A percentile compares a stretch with the other conserved stretches of the same genome.
These are phyloP conservation scores for Nicotiana tabacum DNA, from an alignment of 257 asterid species.

Conservation along the genomic window DNA sequence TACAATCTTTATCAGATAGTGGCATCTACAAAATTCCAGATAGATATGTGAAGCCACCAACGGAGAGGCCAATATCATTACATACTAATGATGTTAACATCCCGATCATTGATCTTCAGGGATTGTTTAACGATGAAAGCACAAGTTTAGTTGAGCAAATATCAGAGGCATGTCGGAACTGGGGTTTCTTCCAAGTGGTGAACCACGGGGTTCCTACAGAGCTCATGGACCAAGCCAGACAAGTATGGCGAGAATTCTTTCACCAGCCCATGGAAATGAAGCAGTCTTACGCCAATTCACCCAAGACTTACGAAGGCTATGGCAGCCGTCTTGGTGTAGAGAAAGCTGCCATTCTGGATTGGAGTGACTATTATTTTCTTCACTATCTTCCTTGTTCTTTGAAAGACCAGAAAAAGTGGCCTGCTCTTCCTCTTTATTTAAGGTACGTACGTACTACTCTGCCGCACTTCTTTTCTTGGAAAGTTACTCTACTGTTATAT, in stretches of 20 bases:
- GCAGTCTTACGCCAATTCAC: constrained; percentile 58
- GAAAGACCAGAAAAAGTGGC: constrained; percentile 75
- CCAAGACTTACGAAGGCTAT: constrained; percentile 75
- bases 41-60: constrained; percentile 46
- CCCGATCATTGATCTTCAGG: constrained; percentile 51
- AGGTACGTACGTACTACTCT: constrained; percentile 41
- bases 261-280: constrained; percentile 61
- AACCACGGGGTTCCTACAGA: constrained; percentile 67
- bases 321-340: constrained; percentile 79
- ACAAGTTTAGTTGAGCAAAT: constrained; percentile 13
- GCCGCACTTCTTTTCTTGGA: neutral
- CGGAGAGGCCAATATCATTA: constrained; percentile 26
- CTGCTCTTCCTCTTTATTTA: constrained; percentile 47
- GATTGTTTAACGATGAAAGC: neutral
- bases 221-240: constrained; percentile 52
- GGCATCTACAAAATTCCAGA: constrained; percentile 39
- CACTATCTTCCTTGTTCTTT: constrained; percentile 58
- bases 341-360: constrained; percentile 78
- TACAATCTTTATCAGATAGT: constrained; percentile 54
- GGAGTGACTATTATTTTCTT: constrained; percentile 86
- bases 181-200: constrained; percentile 84
- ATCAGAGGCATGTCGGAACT: constrained; percentile 50
- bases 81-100: constrained; percentile 16
- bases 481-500: neutral
- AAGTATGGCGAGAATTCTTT: constrained; percentile 66